Conservation (phyloP, 805 yeast genomes). For the Blastobotrys mokoenaii region DNA sequence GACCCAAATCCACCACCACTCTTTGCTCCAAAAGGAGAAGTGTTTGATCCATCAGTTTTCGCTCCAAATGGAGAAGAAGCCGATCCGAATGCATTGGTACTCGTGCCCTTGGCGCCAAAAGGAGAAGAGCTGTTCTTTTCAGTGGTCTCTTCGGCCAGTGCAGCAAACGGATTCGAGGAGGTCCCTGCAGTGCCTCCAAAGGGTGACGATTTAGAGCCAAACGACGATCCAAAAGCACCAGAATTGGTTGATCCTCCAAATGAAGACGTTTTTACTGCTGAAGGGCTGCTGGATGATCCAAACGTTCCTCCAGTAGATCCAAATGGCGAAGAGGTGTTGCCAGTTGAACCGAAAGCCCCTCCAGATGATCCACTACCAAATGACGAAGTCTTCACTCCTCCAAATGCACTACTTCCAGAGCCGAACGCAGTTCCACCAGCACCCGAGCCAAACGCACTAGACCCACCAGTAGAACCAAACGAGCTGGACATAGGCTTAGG, state of each 20-base stretch:
- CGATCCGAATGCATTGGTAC: neutral
- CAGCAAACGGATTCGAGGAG: slow-evolving; percentile 4
- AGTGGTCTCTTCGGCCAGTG: slow-evolving; percentile 1
- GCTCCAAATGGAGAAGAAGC: neutral
- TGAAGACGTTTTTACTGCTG: neutral
- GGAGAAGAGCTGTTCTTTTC: neutral
- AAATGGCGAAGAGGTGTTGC: neutral
- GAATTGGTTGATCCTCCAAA: slow-evolving; percentile 15
- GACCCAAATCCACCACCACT: too few relatives aligned
- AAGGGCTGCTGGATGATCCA: neutral
- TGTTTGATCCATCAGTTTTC: neutral
- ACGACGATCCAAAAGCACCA: slow-evolving; percentile 6
- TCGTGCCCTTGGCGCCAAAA: neutral
- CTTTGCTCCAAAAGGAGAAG: neutral
- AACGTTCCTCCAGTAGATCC: neutral
- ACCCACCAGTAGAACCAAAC: slow-evolving; percentile 8
- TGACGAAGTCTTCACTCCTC: neutral
- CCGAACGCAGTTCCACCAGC: too few relatives aligned
- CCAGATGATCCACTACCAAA: slow-evolving; percentile 3
- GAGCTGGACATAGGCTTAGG: slow-evolving; percentile 3
- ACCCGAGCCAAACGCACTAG: slow-evolving; percentile 15
- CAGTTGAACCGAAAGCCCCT: neutral
- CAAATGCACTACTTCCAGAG: slow-evolving; percentile 19
- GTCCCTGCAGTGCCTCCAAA: neutral
- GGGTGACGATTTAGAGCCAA: neutral